Conservation (phyloP, 352 stramenopile species). For the Pythium dissimile region DNA sequence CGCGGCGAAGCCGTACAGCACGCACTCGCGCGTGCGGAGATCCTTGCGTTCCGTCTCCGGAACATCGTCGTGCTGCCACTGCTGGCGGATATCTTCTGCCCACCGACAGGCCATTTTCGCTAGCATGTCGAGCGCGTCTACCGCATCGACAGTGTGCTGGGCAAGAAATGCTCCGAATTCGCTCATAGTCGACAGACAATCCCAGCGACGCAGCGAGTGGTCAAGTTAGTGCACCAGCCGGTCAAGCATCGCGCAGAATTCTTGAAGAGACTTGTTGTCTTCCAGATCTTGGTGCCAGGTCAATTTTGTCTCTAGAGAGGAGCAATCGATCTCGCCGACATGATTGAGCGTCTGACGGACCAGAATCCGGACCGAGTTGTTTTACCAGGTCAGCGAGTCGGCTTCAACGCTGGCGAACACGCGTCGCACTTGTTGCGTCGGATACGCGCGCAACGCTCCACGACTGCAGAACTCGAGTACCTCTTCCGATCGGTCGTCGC, state of each 20-base stretch:
- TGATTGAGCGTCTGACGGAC: conserved; percentile 45
- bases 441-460: conserved; percentile 36
- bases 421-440: conserved; percentile 45
- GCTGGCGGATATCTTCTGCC: conserved; percentile 13
- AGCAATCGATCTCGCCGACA: conserved; percentile 28
- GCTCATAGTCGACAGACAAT: conserved; percentile 28
- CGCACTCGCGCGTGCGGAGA: conserved; percentile 33
- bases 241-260: conserved; percentile 23
- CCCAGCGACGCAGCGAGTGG: conserved; percentile 10
- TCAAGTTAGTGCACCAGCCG: conserved; percentile 7
- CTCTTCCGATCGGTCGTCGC: background rate
- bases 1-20: conserved; percentile 35
- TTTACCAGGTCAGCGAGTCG: conserved; percentile 37
- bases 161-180: conserved; percentile 26
- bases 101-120: conserved; percentile 26
- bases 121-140: conserved; percentile 21
- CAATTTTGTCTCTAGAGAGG: background rate
- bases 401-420: conserved; percentile 36
- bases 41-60: conserved; percentile 12
- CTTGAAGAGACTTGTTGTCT: background rate
- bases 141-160: conserved; percentile 23
- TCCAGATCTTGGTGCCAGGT: background rate
- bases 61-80: background rate
- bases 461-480: background rate
- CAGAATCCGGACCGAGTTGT: conserved; percentile 28